Percentiles rank a stretch among this genome's conserved stretches.
Conservation (phyloP, 106 monocot species). For the Allium cepa region DNA sequence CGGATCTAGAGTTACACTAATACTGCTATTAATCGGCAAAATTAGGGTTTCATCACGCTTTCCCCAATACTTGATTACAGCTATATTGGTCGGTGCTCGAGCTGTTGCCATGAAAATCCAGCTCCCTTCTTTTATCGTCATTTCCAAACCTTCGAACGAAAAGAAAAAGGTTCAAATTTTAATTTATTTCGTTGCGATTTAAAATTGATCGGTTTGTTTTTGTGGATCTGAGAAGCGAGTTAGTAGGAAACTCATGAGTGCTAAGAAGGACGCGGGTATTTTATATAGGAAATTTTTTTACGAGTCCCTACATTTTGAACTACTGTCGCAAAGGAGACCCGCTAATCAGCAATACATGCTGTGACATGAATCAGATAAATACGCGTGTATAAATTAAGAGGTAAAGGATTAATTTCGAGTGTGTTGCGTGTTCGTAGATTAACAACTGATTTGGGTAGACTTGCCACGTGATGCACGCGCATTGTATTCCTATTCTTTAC, state of each 20-base stretch:
- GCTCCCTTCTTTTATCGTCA: constrained; percentile 8
- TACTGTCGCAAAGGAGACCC: too few relatives aligned
- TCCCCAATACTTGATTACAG: constrained; percentile 99
- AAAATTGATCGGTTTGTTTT: not conserved
- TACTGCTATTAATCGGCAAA: constrained; percentile 91
- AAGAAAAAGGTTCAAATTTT: not conserved
- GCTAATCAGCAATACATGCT: too few relatives aligned
- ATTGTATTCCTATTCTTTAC: too few relatives aligned
- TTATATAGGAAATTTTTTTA: not conserved
- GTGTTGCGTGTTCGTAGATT: too few relatives aligned
- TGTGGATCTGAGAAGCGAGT: not conserved
- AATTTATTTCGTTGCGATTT: not conserved
- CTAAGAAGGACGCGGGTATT: constrained; percentile 1
- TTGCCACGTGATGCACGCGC: too few relatives aligned
- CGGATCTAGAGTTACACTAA: constrained; percentile 90
- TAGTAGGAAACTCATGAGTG: not conserved
- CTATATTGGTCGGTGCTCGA: constrained; percentile 91
- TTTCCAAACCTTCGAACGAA: not conserved
- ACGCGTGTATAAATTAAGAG: too few relatives aligned
- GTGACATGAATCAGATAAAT: too few relatives aligned
- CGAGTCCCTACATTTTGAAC: not conserved
- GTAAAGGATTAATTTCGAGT: too few relatives aligned
- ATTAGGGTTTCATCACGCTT: constrained; percentile 90
- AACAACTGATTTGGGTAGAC: too few relatives aligned
- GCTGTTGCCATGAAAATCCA: constrained; percentile 89